Conservation (phyloP, 495 filamentous ascomycete genomes). For the Hypoxylon fragiforme region DNA sequence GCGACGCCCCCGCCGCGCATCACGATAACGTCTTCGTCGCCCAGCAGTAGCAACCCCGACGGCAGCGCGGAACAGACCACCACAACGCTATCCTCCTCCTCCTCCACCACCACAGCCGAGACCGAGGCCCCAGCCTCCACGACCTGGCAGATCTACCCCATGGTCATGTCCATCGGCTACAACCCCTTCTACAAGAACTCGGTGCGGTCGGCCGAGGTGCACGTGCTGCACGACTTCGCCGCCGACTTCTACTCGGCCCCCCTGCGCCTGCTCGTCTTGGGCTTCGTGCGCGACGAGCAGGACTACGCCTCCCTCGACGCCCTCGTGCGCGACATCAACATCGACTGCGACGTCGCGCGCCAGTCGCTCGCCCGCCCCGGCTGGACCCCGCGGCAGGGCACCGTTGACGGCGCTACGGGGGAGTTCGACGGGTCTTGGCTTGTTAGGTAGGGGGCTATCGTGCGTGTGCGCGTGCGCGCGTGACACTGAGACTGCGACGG, state of each 20-base stretch:
- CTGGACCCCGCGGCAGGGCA: slow-evolving; percentile 59
- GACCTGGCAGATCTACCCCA: slow-evolving; percentile 68
- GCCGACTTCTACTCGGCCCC: slow-evolving; percentile 81
- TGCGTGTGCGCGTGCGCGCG: background rate
- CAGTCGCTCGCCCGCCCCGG: slow-evolving; percentile 68
- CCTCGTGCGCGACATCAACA: slow-evolving; percentile 81
- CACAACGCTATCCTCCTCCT: background rate
- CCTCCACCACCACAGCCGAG: background rate
- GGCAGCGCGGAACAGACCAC: too few relatives aligned
- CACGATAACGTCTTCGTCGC: background rate
- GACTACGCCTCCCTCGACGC: slow-evolving; percentile 85
- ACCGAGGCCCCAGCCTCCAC: background rate
- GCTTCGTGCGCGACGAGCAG: slow-evolving; percentile 85
- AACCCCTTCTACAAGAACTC: slow-evolving; percentile 94
- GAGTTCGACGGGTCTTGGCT: slow-evolving; percentile 47
- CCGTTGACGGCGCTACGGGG: slow-evolving; percentile 25
- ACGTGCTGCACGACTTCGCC: slow-evolving; percentile 75
- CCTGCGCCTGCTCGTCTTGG: slow-evolving; percentile 78
- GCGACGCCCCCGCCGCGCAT: background rate
- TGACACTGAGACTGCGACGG: too few relatives aligned
- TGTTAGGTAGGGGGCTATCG: slow-evolving; percentile 25
- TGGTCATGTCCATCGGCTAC: slow-evolving; percentile 95
- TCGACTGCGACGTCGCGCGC: slow-evolving; percentile 83
- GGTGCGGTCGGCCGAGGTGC: slow-evolving; percentile 83
- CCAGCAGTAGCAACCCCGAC: too few relatives aligned